Percentiles rank a stretch among this genome's conserved stretches.
These are phyloP conservation scores for Metschnikowia colocasiae DNA, from an alignment of 805 yeast species.

Conservation along the genomic window DNA sequence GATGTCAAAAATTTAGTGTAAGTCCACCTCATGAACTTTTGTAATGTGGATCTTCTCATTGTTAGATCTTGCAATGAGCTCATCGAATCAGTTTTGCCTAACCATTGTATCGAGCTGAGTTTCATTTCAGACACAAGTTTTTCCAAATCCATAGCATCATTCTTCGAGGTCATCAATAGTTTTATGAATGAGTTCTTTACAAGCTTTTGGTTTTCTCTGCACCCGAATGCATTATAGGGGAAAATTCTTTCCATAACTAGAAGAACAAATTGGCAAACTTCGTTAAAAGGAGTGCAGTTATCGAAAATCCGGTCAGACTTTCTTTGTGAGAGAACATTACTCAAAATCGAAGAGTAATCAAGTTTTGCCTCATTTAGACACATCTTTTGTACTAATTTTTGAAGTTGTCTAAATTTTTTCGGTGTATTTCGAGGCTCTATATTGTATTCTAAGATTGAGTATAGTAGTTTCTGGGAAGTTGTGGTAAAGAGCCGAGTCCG, in stretches of 20 bases:
- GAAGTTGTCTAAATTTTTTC: slow-evolving; percentile 8
- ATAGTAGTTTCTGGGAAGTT: background rate
- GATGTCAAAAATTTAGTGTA: slow-evolving; percentile 44
- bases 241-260: slow-evolving; percentile 45
- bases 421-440: slow-evolving; percentile 4
- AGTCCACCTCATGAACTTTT: slow-evolving; percentile 55
- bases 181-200: slow-evolving; percentile 5
- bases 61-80: slow-evolving; percentile 42
- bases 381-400: slow-evolving; percentile 18
- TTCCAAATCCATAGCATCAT: slow-evolving; percentile 31
- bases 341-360: slow-evolving; percentile 11
- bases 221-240: slow-evolving; percentile 54
- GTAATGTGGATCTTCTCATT: slow-evolving; percentile 35
- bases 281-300: slow-evolving; percentile 25
- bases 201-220: slow-evolving; percentile 33
- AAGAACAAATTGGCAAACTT: slow-evolving; percentile 43
- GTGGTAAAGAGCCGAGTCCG: background rate
- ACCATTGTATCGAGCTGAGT: slow-evolving; percentile 52
- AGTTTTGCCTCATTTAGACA: slow-evolving; percentile 26
- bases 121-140: slow-evolving; percentile 34
- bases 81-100: slow-evolving; percentile 30
- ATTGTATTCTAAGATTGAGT: background rate
- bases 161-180: slow-evolving; percentile 16
- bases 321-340: slow-evolving; percentile 25
- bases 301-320: slow-evolving; percentile 25